phyloP scores from a whole-genome alignment of 208 protist genomes.

The Leishmania aethiopica region DNA sequence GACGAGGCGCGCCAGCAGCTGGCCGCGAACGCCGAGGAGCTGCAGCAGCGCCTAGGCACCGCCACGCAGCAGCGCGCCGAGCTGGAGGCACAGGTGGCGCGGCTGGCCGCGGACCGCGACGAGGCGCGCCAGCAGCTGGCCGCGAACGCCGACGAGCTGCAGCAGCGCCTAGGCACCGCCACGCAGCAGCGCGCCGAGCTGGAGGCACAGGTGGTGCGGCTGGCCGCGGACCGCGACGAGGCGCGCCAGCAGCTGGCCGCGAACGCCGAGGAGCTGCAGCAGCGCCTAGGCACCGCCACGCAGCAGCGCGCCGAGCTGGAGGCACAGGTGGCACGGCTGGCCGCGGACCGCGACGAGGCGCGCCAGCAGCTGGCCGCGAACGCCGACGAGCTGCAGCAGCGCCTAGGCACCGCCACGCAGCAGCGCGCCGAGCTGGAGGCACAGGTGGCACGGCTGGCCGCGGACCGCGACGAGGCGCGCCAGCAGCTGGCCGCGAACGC shows the following conservation, averaged over 20 bases:
- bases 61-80: slow-evolving; percentile 12
- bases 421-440: slow-evolving; percentile 4
- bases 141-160: not conserved
- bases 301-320: slow-evolving; percentile 6
- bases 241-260: not conserved
- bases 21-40: not conserved
- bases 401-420: slow-evolving; percentile 8
- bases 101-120: not conserved
- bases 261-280: slow-evolving; percentile 8
- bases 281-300: slow-evolving; percentile 11
- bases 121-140: not conserved
- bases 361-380: not conserved
- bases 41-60: slow-evolving; percentile 16
- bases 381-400: slow-evolving; percentile 13
- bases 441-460: not conserved
- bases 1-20: not conserved
- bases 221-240: not conserved
- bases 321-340: not conserved
- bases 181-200: slow-evolving; percentile 8
- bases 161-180: slow-evolving; percentile 15
- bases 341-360: not conserved
- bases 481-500: not conserved
- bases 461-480: not conserved
- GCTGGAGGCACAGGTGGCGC: not conserved
- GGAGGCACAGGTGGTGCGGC: not conserved